phyloP scores from a whole-genome alignment of 495 filamentous ascomycete genomes.

The Talaromyces liani region DNA sequence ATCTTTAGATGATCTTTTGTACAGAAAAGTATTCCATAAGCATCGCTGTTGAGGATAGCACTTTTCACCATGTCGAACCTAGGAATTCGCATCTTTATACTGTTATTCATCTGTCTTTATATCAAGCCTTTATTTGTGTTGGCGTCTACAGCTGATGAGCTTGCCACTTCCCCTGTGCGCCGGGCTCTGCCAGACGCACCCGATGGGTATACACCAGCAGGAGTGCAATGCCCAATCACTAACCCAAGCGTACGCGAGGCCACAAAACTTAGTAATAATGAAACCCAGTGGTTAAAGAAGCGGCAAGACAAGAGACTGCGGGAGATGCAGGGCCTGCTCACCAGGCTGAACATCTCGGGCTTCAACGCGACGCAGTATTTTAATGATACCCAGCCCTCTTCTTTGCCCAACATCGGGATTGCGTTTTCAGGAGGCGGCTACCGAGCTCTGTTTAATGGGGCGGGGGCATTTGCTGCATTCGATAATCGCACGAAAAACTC shows the following conservation, averaged over 20 bases:
- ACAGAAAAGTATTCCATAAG: too few relatives aligned
- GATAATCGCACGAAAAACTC: constrained; percentile 66
- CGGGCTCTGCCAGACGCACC: constrained; percentile 39
- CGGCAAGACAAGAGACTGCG: constrained; percentile 47
- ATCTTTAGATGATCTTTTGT: too few relatives aligned
- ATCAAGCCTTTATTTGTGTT: too few relatives aligned
- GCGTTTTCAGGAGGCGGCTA: constrained; percentile 66
- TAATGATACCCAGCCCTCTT: constrained; percentile 39
- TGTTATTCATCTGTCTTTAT: too few relatives aligned
- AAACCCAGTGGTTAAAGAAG: constrained; percentile 58
- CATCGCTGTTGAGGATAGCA: too few relatives aligned
- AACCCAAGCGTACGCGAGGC: constrained; percentile 50
- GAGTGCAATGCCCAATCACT: constrained; percentile 31
- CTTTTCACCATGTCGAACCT: too few relatives aligned
- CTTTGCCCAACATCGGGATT: constrained; percentile 50
- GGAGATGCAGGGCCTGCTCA: constrained; percentile 68
- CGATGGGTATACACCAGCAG: constrained; percentile 36
- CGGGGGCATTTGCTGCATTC: constrained; percentile 79
- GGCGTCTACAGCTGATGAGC: too few relatives aligned
- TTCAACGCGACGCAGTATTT: constrained; percentile 74
- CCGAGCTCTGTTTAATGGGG: constrained; percentile 80
- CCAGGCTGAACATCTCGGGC: constrained; percentile 60
- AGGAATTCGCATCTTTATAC: too few relatives aligned
- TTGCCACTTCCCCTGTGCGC: too few relatives aligned
- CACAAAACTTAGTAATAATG: constrained; percentile 51